Conservation (phyloP, 345 rosid species). For the Salix koriyanagi region DNA sequence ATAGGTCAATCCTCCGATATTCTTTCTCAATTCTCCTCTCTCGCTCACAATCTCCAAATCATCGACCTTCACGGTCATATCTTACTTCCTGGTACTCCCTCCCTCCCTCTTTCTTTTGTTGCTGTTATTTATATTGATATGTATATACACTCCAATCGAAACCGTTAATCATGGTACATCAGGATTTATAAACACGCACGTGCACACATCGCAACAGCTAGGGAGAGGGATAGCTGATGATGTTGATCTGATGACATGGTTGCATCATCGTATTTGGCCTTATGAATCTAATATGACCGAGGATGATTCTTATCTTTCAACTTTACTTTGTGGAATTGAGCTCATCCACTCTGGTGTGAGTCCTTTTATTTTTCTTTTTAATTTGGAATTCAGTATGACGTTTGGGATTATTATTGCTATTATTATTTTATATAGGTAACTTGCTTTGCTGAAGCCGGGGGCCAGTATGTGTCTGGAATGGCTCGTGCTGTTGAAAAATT, state of each 20-base stretch:
- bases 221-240: conserved; percentile 71
- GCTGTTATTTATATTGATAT: background rate
- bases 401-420: background rate
- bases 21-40: conserved; percentile 33
- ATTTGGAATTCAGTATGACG: background rate
- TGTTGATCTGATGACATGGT: conserved; percentile 60
- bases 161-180: background rate
- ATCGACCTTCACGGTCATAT: conserved; percentile 52
- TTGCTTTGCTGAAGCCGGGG: conserved; percentile 80
- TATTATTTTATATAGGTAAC: conserved; percentile 41
- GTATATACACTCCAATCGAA: background rate
- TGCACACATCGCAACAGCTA: conserved; percentile 69
- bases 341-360: conserved; percentile 68
- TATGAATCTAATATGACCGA: conserved; percentile 64
- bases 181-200: conserved; percentile 68
- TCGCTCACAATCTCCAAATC: conserved; percentile 23
- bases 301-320: conserved; percentile 58
- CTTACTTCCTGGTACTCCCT: conserved; percentile 49
- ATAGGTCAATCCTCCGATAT: conserved; percentile 52
- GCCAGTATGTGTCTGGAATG: conserved; percentile 61
- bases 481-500: conserved; percentile 58
- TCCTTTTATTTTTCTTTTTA: background rate
- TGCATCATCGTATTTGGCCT: conserved; percentile 68
- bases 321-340: conserved; percentile 63
- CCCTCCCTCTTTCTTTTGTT: background rate